These are phyloP conservation scores for Daedaleopsis nitida DNA, from an alignment of 768 basidiomycete genomes.

Conservation along the genomic window DNA sequence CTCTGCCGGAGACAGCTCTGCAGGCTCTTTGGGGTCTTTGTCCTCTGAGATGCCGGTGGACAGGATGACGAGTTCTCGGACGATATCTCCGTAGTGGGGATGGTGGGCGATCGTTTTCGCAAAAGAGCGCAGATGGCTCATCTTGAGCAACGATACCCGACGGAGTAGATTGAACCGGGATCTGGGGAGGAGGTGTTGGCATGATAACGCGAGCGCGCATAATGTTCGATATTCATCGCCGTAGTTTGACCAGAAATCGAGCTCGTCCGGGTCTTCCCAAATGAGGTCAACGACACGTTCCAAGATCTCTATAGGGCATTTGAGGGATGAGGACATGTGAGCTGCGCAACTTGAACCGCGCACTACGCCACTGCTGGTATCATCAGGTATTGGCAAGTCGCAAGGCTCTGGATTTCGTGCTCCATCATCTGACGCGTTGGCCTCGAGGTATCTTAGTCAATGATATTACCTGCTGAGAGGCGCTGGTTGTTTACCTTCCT, in stretches of 20 bases:
- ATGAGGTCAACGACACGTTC: not conserved
- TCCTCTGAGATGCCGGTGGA: not conserved
- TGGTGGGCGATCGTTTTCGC: not conserved
- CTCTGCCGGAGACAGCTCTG: not conserved
- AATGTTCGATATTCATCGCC: not conserved
- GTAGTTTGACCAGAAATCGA: not conserved
- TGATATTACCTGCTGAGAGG: too few relatives aligned
- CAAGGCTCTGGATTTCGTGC: too few relatives aligned
- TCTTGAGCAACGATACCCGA: not conserved
- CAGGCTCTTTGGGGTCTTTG: not conserved
- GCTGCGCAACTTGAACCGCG: too few relatives aligned
- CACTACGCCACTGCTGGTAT: too few relatives aligned
- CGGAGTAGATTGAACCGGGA: not conserved
- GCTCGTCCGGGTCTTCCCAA: not conserved
- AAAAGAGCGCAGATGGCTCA: not conserved
- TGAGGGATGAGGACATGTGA: not conserved
- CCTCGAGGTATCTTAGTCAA: too few relatives aligned
- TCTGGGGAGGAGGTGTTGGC: not conserved
- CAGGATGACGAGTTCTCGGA: not conserved
- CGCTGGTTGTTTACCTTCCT: too few relatives aligned
- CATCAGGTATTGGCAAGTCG: too few relatives aligned
- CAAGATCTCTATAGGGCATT: not conserved
- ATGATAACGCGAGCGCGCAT: not conserved
- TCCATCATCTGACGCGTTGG: too few relatives aligned
- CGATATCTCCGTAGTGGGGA: not conserved